These are phyloP conservation scores for Panicum miliaceum DNA, from an alignment of 176 grass and related monocot genomes.

Conservation along the genomic window DNA sequence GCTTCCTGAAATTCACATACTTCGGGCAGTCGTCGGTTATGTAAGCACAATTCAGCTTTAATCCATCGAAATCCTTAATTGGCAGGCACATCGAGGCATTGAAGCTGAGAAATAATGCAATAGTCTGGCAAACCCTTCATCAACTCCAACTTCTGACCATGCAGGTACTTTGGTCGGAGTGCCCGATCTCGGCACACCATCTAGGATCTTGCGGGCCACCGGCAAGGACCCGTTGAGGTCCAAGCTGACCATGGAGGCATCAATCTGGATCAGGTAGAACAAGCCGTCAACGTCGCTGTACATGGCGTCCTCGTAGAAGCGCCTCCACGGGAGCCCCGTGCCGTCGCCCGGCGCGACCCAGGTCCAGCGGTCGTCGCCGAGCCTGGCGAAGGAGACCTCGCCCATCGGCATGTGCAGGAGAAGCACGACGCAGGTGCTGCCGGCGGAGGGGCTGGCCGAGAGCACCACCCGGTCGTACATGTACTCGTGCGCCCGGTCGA, in stretches of 20 bases:
- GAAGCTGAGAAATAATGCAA: not conserved
- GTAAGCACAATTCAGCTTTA: conserved; percentile 11
- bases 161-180: not conserved
- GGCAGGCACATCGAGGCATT: conserved; percentile 6
- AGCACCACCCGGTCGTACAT: not conserved
- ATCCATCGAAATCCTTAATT: not conserved
- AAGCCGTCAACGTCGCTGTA: not conserved
- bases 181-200: not conserved
- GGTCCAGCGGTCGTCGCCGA: not conserved
- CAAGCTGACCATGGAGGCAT: not conserved
- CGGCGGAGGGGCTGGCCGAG: conserved; percentile 10
- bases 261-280: not conserved
- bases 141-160: not conserved
- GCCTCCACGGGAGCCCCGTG: not conserved
- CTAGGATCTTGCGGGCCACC: not conserved
- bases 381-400: conserved; percentile 19
- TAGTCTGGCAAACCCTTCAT: not conserved
- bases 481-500: not conserved
- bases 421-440: not conserved
- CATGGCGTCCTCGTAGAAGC: not conserved
- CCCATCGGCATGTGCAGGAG: not conserved
- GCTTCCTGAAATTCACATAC: not conserved
- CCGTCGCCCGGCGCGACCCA: not conserved
- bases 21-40: not conserved
- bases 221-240: not conserved